phyloP scores from a whole-genome alignment of 2,329 filamentous ascomycete genomes.

The Pestalotiopsis sp. region DNA sequence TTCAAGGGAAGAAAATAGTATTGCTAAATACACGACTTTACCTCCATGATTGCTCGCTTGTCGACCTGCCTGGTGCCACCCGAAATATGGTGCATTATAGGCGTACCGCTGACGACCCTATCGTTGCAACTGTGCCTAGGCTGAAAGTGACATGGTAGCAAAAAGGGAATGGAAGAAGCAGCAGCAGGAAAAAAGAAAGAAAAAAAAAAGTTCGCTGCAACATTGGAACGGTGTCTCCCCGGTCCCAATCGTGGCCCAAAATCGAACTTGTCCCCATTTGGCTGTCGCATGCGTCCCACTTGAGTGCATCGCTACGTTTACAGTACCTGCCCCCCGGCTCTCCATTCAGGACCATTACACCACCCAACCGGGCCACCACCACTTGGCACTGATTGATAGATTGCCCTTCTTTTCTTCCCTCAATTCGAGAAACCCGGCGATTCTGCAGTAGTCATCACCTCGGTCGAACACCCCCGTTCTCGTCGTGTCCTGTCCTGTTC shows the following conservation, averaged over 20 bases:
- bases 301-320: background rate
- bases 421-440: background rate
- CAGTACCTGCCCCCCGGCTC: background rate
- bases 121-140: background rate
- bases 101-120: background rate
- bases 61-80: too few relatives aligned
- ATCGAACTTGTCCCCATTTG: conserved; percentile 1
- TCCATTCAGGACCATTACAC: background rate
- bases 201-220: background rate
- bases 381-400: background rate
- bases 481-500: background rate
- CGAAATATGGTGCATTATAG: background rate
- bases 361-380: background rate
- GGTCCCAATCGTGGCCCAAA: background rate
- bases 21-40: too few relatives aligned
- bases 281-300: conserved; percentile 9
- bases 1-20: background rate
- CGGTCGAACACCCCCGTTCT: background rate
- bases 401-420: background rate
- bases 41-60: too few relatives aligned
- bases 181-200: background rate
- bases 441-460: background rate
- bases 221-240: background rate
- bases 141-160: background rate
- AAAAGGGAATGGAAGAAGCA: background rate